These are phyloP conservation scores for Aureobasidium uvarum DNA, from an alignment of 2,329 filamentous ascomycete species.

Conservation along the genomic window DNA sequence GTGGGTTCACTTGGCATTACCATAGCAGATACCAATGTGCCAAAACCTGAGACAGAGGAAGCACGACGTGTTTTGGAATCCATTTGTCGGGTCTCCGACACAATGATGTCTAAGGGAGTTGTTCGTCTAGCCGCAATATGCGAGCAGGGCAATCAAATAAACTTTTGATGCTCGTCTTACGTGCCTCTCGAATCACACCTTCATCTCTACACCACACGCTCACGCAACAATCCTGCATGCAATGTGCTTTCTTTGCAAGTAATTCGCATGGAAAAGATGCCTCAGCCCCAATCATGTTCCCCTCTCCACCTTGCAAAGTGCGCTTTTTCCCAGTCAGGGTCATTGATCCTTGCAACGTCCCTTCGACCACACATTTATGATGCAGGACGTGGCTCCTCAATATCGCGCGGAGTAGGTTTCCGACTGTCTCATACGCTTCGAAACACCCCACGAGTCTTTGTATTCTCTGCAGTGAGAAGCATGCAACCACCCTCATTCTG, in stretches of 20 bases:
- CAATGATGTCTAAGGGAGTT: neutral
- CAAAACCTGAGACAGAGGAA: neutral
- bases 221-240: neutral
- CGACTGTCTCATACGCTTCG: neutral
- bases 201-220: neutral
- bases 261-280: neutral
- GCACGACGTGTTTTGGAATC: neutral
- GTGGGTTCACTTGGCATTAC: neutral
- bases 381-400: neutral
- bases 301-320: neutral
- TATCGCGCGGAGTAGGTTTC: neutral
- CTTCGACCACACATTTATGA: neutral
- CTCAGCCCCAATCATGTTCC: neutral
- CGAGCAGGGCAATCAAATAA: conserved; percentile 4
- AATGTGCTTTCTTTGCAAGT: neutral
- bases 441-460: neutral
- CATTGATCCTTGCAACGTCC: neutral
- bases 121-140: neutral
- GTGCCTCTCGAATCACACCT: conserved; percentile 1
- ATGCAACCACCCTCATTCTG: neutral
- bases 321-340: neutral
- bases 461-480: neutral
- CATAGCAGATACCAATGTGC: neutral
- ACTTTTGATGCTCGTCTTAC: conserved; percentile 10
- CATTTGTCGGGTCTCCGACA: neutral